phyloP scores from a whole-genome alignment of 2,329 filamentous ascomycete species.

The Leptodontidium sp. region DNA sequence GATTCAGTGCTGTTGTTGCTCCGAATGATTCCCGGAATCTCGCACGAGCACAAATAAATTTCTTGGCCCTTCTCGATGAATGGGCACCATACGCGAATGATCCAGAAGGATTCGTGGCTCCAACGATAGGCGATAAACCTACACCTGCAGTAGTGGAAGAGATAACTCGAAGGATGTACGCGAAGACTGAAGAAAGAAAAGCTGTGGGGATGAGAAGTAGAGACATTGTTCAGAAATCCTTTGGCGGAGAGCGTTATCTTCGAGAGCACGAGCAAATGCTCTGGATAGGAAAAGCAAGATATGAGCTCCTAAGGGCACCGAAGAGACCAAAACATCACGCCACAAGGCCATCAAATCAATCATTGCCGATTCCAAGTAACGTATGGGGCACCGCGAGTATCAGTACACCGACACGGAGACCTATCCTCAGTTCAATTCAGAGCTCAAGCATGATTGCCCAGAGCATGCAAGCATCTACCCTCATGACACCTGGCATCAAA shows the following conservation, averaged over 20 bases:
- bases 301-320: background rate
- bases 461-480: constrained; percentile 28
- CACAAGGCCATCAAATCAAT: background rate
- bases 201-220: constrained; percentile 66
- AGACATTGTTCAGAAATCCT: constrained; percentile 64
- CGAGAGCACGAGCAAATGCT: constrained; percentile 69
- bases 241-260: constrained; percentile 65
- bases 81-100: constrained; percentile 64
- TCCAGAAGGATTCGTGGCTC: constrained; percentile 10
- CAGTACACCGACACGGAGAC: constrained; percentile 16
- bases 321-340: background rate
- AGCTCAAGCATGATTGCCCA: constrained; percentile 30
- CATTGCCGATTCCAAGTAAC: constrained; percentile 16
- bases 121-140: constrained; percentile 47
- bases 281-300: constrained; percentile 45
- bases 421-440: constrained; percentile 27
- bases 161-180: constrained; percentile 65
- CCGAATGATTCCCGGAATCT: constrained; percentile 68
- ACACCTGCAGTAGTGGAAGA: constrained; percentile 57
- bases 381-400: constrained; percentile 8
- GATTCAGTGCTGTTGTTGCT: constrained; percentile 68
- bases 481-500: constrained; percentile 31
- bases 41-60: constrained; percentile 67
- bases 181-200: constrained; percentile 60
- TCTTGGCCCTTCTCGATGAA: constrained; percentile 68